Evolutionary conservation across 495 filamentous ascomycete genomes (phyloP), one percentile per base, ranked within the genome.

Genomic region (Platismatia glauca): DNA sequence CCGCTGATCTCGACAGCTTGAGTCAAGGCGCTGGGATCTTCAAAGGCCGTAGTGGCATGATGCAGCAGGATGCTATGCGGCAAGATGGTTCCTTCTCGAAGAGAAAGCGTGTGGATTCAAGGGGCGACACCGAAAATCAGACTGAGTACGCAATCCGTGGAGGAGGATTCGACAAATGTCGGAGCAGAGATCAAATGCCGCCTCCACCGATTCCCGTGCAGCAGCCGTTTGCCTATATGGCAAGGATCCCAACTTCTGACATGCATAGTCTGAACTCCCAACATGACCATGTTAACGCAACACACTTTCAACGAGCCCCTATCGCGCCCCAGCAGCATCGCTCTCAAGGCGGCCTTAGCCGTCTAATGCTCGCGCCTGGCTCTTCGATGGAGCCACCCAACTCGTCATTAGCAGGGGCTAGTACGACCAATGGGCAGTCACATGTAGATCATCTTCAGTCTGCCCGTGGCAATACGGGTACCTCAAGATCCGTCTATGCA

Each of bases 121-220:
- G 11, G 20, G 29, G 34, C 43, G 60, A 55, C 15, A n/a, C 29
- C 53, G 53, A 44, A 24, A n/a, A 24, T n/a, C 52, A 44, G 33
- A 7, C 53, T 24, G 29, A 48, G 16, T 16, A 59, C 50, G 22
- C 15, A 13, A 18, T 24, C 29, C 18, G 9, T 16, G 48, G 57
- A n/a, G 33, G 33, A 29, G 41, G n/a, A 11, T 48, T 38, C 52
- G 33, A n/a, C 29, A 52, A 39, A 33, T 1, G 41, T 39, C 41
- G 16, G 16, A 66, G 64, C 53, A 64, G 55, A 62, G 64, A 66
- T 44, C 56, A 59, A 27, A 69, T 69, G 67, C 67, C 67, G n/a
- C 67, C 64, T 11, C 67, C 67, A 44, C 58, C 64, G 13, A 20
- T 52, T 13, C 58, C 60, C 41, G 53, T 27, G 22, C 61, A 27